A percentile compares a stretch with the other conserved stretches of the same genome.
phyloP scores from a whole-genome alignment of 1,139 yeast species.

The Scheffersomyces segobiensis region DNA sequence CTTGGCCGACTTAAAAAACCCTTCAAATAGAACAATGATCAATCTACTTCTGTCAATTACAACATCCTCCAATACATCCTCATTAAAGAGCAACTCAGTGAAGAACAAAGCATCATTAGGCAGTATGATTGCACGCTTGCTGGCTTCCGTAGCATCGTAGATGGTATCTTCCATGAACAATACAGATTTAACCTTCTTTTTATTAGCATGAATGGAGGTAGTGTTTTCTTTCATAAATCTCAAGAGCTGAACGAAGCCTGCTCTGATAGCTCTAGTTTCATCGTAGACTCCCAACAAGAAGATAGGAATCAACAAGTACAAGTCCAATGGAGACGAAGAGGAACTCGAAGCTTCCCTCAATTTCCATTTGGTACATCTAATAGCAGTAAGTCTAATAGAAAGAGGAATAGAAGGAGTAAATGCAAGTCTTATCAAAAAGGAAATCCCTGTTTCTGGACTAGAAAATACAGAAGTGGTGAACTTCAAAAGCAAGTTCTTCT shows the following conservation, averaged over 20 bases:
- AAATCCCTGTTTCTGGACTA: constrained; percentile 38
- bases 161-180: constrained; percentile 44
- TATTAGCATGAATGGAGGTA: constrained; percentile 16
- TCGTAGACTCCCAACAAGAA: constrained; percentile 38
- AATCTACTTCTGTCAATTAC: constrained; percentile 31
- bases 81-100: constrained; percentile 39
- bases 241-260: constrained; percentile 25
- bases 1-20: constrained; percentile 30
- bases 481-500: constrained; percentile 15
- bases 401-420: constrained; percentile 60
- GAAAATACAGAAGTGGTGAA: constrained; percentile 26
- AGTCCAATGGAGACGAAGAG: constrained; percentile 18
- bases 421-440: constrained; percentile 60
- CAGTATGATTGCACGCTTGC: constrained; percentile 54
- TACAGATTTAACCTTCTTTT: constrained; percentile 21
- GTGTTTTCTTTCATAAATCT: constrained; percentile 19
- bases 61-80: constrained; percentile 27
- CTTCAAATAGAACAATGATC: constrained; percentile 24
- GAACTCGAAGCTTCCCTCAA: constrained; percentile 34
- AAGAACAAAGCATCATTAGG: constrained; percentile 63
- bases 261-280: constrained; percentile 28
- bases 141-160: constrained; percentile 39
- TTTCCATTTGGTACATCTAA: constrained; percentile 36
- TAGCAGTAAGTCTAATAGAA: constrained; percentile 50
- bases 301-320: constrained; percentile 40